Conservation (phyloP, 805 yeast species). For the Starmerella stigmatis region DNA sequence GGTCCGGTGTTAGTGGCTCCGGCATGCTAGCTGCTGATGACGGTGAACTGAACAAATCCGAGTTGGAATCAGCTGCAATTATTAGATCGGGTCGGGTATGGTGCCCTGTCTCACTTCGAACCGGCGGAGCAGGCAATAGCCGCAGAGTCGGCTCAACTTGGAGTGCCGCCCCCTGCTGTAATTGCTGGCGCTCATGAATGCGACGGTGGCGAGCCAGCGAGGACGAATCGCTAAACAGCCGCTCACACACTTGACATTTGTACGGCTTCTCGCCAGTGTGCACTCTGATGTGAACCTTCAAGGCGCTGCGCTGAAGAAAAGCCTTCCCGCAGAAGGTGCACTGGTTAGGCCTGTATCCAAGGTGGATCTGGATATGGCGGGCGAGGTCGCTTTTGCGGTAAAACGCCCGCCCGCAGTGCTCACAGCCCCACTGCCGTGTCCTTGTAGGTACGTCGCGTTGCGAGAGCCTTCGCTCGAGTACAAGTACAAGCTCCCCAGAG, state of each 20-base stretch:
- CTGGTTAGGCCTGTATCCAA: constrained; percentile 34
- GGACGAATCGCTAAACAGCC: constrained; percentile 32
- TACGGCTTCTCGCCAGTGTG: constrained; percentile 76
- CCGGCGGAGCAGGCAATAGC: too few relatives aligned
- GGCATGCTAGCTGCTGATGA: too few relatives aligned
- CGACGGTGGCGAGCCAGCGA: constrained; percentile 68
- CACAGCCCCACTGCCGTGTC: constrained; percentile 26
- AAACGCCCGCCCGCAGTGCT: constrained; percentile 54
- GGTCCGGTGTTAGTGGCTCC: too few relatives aligned
- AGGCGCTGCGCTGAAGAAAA: constrained; percentile 72
- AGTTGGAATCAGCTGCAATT: too few relatives aligned
- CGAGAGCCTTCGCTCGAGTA: background rate
- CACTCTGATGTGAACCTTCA: constrained; percentile 66
- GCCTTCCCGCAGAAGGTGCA: constrained; percentile 56
- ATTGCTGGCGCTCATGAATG: constrained; percentile 71
- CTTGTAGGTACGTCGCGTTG: constrained; percentile 11
- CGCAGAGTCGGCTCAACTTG: too few relatives aligned
- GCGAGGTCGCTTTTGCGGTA: constrained; percentile 72
- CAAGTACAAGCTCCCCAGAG: background rate
- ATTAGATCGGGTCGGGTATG: too few relatives aligned
- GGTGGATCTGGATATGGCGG: constrained; percentile 64
- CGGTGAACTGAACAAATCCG: too few relatives aligned
- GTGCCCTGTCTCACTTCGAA: too few relatives aligned
- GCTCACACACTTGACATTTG: constrained; percentile 37
- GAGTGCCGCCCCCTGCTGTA: too few relatives aligned